phyloP scores from a whole-genome alignment of 2,329 filamentous ascomycete genomes.

The Herpotrichia juniperi region DNA sequence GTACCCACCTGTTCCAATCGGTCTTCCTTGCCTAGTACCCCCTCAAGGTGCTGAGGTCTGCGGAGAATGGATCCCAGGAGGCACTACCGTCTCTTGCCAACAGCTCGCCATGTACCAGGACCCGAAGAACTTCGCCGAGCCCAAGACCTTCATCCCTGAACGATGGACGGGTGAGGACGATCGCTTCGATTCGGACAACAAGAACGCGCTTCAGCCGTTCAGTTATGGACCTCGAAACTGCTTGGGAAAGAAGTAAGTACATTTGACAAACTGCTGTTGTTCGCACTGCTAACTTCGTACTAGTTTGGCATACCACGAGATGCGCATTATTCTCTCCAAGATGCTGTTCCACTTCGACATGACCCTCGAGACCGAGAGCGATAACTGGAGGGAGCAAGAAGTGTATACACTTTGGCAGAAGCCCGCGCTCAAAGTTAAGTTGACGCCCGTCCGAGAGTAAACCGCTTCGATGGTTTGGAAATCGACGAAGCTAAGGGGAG shows the following conservation, averaged over 20 bases:
- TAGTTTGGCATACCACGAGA: slow-evolving; percentile 31
- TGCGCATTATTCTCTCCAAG: slow-evolving; percentile 24
- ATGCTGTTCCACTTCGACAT: slow-evolving; percentile 25
- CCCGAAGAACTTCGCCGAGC: slow-evolving; percentile 23
- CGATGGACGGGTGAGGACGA: slow-evolving; percentile 29
- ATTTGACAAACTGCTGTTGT: no score
- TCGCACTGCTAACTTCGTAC: no score
- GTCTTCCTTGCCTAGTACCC: slow-evolving; percentile 36
- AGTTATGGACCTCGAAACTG: slow-evolving; percentile 25
- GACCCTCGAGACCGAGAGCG: slow-evolving; percentile 1
- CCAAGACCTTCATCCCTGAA: slow-evolving; percentile 30
- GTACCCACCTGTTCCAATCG: slow-evolving; percentile 44
- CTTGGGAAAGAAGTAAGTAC: slow-evolving; percentile 33
- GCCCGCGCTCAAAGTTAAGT: slow-evolving; percentile 16
- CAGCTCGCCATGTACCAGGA: slow-evolving; percentile 22
- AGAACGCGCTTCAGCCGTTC: slow-evolving; percentile 23
- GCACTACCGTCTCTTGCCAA: slow-evolving; percentile 11
- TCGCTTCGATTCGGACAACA: slow-evolving; percentile 18
- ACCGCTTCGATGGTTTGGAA: no score
- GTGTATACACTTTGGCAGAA: slow-evolving; percentile 41
- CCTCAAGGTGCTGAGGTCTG: slow-evolving; percentile 35
- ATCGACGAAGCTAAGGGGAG: no score
- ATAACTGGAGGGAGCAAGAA: slow-evolving; percentile 25
- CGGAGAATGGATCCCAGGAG: slow-evolving; percentile 37
- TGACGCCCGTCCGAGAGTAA: slow-evolving; percentile 10